These are phyloP conservation scores for Fragilaria crotonensis DNA, from an alignment of 108 stramenopile genomes.

Conservation along the genomic window DNA sequence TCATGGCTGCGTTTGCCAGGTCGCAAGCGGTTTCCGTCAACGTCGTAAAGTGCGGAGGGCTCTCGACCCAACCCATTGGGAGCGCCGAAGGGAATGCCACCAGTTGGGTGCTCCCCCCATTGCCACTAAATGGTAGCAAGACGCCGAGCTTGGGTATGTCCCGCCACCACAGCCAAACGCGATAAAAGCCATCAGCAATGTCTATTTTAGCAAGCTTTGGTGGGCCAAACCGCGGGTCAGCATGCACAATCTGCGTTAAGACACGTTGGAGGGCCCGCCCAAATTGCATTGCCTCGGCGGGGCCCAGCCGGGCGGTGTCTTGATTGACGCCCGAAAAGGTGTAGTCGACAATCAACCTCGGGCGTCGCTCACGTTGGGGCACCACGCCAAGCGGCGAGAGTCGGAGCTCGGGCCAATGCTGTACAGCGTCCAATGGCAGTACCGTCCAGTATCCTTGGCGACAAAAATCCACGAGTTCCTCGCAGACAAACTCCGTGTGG, in stretches of 20 bases:
- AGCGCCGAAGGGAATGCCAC: conserved; percentile 10
- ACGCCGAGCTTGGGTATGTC: conserved; percentile 2
- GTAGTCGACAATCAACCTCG: conserved; percentile 27
- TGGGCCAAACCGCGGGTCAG: conserved; percentile 4
- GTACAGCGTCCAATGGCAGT: not conserved
- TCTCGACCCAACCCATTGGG: conserved; percentile 40
- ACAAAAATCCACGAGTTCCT: not conserved
- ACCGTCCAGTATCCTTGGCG: not conserved
- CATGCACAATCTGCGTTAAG: conserved; percentile 6
- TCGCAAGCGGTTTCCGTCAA: conserved; percentile 32
- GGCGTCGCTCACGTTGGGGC: no score
- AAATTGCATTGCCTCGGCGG: conserved; percentile 18
- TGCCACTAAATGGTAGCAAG: not conserved
- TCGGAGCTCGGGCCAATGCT: not conserved
- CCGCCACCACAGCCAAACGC: not conserved
- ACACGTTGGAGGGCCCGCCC: conserved; percentile 17
- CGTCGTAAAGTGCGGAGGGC: conserved; percentile 27
- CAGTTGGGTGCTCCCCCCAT: not conserved
- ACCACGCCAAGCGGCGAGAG: no score
- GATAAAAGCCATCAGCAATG: conserved; percentile 23
- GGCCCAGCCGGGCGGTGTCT: conserved; percentile 7
- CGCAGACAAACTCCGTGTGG: not conserved
- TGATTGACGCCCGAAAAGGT: conserved; percentile 12
- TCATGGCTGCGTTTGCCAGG: conserved; percentile 13
- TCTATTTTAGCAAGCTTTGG: conserved; percentile 11